Evolutionary conservation across 192 early-diverging fungal species (phyloP).

Genomic region (Coemansia sp.): DNA sequence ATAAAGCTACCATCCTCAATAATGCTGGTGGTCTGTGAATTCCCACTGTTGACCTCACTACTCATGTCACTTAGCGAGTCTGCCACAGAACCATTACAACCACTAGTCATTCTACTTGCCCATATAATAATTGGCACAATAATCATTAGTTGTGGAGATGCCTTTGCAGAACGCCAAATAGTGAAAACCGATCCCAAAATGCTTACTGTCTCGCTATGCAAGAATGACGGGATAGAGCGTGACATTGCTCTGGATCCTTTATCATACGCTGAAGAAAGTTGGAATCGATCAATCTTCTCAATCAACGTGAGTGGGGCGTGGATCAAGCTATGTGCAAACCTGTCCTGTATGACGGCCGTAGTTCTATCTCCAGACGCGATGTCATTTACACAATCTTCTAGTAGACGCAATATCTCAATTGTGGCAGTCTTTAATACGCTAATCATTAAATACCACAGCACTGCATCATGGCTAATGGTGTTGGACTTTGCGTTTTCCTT

Average conservation of each 20-base stretch:
- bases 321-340: background rate
- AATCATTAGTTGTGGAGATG: constrained; percentile 16
- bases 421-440: background rate
- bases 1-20: constrained; percentile 62
- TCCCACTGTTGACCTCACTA: background rate
- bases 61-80: background rate
- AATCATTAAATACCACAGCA: background rate
- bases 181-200: background rate
- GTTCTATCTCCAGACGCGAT: background rate
- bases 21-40: constrained; percentile 10
- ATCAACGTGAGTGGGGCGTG: constrained; percentile 2
- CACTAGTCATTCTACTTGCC: background rate
- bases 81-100: background rate
- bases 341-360: background rate
- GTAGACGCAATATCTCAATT: background rate
- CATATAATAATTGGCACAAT: constrained; percentile 15
- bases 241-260: background rate
- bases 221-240: background rate
- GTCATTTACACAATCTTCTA: background rate
- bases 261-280: background rate
- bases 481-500: too few relatives aligned
- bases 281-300: constrained; percentile 5
- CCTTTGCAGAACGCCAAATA: background rate
- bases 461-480: background rate
- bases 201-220: background rate